phyloP scores from a whole-genome alignment of 106 monocot species.

The Dendrobium catenatum region DNA sequence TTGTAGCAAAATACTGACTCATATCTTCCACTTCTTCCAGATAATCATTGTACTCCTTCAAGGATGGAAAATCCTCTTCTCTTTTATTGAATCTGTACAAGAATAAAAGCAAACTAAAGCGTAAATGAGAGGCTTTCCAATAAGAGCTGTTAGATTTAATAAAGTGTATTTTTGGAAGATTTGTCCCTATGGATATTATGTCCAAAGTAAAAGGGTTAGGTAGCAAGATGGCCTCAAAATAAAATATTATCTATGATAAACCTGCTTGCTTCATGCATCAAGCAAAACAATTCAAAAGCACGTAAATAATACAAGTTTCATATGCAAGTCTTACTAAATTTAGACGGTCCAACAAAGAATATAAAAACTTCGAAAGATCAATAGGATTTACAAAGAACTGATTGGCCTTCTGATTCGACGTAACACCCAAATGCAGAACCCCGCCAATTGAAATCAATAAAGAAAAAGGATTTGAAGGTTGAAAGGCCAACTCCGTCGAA shows the following conservation, averaged over 20 bases:
- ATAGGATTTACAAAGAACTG: not conserved
- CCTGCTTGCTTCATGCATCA: not conserved
- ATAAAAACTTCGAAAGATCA: not conserved
- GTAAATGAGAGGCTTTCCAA: not conserved
- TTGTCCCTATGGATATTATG: not conserved
- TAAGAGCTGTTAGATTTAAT: not conserved
- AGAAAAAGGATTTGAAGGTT: too few relatives aligned
- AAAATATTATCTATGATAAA: not conserved
- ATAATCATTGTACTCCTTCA: conserved; percentile 90
- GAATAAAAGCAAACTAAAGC: not conserved
- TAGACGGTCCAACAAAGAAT: not conserved
- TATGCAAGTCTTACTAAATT: not conserved
- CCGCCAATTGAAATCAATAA: too few relatives aligned
- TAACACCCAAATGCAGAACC: too few relatives aligned
- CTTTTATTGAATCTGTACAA: conserved; percentile 77
- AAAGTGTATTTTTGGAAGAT: not conserved
- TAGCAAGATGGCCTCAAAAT: not conserved
- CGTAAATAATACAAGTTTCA: not conserved
- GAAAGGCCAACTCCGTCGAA: too few relatives aligned
- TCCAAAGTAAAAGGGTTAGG: not conserved
- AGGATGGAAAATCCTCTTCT: conserved; percentile 75
- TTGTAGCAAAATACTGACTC: conserved; percentile 46
- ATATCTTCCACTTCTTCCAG: conserved; percentile 97
- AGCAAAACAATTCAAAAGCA: not conserved
- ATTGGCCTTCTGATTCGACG: too few relatives aligned